Percentiles rank a stretch among this genome's conserved stretches.
These are phyloP conservation scores for Neoboletus magnificus DNA, from an alignment of 768 basidiomycete species.

Conservation along the genomic window DNA sequence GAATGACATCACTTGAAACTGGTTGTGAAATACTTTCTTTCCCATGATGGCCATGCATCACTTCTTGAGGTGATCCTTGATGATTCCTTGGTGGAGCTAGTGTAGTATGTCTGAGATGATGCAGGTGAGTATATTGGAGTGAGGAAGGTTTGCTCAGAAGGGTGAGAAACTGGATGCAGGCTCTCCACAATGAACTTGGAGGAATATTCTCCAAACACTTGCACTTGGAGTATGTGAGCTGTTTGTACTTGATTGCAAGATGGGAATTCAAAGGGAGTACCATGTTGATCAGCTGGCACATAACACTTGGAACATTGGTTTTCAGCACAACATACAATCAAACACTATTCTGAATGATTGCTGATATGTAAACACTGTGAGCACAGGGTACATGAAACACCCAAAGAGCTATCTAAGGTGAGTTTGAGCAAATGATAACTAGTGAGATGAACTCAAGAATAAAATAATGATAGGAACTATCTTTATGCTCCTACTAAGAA, in stretches of 20 bases:
- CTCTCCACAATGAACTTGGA: not conserved
- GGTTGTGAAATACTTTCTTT: not conserved
- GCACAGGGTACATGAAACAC: not conserved
- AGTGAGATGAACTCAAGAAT: too few relatives aligned
- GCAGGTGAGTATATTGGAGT: not conserved
- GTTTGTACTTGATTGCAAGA: not conserved
- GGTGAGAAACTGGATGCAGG: not conserved
- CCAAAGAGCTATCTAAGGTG: too few relatives aligned
- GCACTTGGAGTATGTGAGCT: not conserved
- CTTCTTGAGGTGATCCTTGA: not conserved
- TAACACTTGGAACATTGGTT: not conserved
- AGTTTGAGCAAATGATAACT: too few relatives aligned
- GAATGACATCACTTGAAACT: not conserved
- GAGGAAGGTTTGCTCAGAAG: not conserved
- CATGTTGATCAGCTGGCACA: not conserved
- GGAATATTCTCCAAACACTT: not conserved
- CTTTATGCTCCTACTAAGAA: too few relatives aligned
- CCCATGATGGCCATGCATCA: not conserved
- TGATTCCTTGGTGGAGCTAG: not conserved
- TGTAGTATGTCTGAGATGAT: not conserved
- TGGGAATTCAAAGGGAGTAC: not conserved
- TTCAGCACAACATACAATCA: not conserved
- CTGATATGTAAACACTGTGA: not conserved
- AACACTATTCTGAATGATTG: not conserved
- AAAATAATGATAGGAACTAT: too few relatives aligned